Evolutionary conservation across 2,329 filamentous ascomycete species (phyloP).

Genomic region (Xylaria sp.): DNA sequence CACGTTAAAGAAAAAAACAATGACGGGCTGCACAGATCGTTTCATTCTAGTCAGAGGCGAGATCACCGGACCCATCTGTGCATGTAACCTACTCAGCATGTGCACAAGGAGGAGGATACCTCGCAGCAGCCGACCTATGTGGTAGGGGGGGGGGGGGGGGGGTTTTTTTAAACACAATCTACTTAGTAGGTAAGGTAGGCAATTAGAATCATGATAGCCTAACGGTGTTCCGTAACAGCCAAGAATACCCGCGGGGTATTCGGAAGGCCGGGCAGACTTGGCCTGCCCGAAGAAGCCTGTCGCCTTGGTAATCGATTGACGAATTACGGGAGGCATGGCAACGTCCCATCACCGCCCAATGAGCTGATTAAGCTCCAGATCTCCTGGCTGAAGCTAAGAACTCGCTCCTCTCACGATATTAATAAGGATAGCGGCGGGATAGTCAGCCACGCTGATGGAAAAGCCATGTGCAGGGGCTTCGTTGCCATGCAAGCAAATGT

Average conservation of each 20-base stretch:
- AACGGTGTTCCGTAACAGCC: neutral
- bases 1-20: neutral
- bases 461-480: neutral
- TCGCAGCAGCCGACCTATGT: conserved; percentile 5
- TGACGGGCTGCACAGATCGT: conserved; percentile 20
- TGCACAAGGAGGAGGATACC: neutral
- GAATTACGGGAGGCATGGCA: neutral
- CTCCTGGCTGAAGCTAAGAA: neutral
- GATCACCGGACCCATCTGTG: neutral
- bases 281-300: neutral
- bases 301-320: neutral
- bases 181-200: conserved; percentile 6
- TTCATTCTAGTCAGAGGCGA: neutral
- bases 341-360: neutral
- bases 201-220: conserved; percentile 14
- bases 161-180: too few relatives aligned
- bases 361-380: conserved; percentile 4
- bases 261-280: neutral
- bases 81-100: neutral
- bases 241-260: neutral
- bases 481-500: neutral
- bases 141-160: too few relatives aligned
- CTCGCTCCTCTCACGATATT: neutral
- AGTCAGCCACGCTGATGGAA: neutral
- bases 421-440: too few relatives aligned